A percentile compares a stretch with the other conserved stretches of the same genome.
Conservation (phyloP, 441 rosid genomes). For the Populus hybrid region DNA sequence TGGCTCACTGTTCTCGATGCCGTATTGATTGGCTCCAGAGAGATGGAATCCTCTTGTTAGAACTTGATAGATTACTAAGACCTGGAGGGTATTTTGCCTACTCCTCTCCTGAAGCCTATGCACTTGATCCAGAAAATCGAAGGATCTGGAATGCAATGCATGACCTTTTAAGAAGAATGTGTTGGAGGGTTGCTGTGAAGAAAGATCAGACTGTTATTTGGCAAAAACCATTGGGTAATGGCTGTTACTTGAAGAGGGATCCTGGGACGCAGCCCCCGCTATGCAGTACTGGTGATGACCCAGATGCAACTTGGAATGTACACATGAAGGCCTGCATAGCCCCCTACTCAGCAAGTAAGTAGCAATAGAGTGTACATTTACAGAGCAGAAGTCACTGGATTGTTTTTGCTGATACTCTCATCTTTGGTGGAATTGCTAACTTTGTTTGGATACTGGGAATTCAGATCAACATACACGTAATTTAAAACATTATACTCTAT, state of each 20-base stretch:
- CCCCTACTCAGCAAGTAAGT: slow-evolving; percentile 79
- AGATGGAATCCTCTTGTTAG: slow-evolving; percentile 85
- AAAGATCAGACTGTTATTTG: slow-evolving; percentile 88
- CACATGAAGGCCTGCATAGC: slow-evolving; percentile 87
- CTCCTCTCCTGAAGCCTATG: slow-evolving; percentile 97
- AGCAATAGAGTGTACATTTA: not conserved
- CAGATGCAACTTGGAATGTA: slow-evolving; percentile 87
- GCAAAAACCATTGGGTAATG: slow-evolving; percentile 77
- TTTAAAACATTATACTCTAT: no score
- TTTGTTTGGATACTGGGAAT: no score
- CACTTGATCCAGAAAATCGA: slow-evolving; percentile 77
- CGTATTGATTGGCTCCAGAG: slow-evolving; percentile 98
- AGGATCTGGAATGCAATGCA: slow-evolving; percentile 79
- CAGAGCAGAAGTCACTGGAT: not conserved
- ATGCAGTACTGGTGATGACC: slow-evolving; percentile 71
- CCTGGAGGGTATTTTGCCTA: slow-evolving; percentile 95
- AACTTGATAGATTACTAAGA: slow-evolving; percentile 87
- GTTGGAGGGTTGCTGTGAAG: slow-evolving; percentile 80
- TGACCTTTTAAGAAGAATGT: slow-evolving; percentile 83
- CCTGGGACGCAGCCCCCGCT: slow-evolving; percentile 63
- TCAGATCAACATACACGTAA: no score
- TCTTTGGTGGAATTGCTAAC: not conserved
- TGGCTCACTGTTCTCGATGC: slow-evolving; percentile 95
- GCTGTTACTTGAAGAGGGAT: slow-evolving; percentile 77
- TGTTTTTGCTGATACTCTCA: not conserved